Evolutionary conservation across 2,329 filamentous ascomycete genomes (phyloP).

Genomic region (Cladosporium sp.): DNA sequence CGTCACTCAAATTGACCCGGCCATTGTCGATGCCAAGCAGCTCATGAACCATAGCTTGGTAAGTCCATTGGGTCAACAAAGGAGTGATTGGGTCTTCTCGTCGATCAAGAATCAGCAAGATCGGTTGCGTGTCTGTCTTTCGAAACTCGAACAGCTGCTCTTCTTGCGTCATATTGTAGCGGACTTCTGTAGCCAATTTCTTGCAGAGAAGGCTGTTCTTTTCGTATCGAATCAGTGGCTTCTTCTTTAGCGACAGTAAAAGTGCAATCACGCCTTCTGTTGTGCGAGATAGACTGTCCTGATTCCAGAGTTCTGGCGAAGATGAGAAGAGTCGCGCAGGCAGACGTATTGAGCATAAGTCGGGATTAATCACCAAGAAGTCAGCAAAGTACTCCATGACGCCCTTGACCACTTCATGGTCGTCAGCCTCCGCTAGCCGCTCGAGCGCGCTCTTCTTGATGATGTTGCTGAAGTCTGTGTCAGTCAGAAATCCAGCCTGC

Average conservation of each 20-base stretch:
- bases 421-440: conserved; percentile 88
- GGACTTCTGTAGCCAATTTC: conserved; percentile 86
- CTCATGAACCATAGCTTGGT: conserved; percentile 99
- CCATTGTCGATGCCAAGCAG: conserved; percentile 90
- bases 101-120: conserved; percentile 82
- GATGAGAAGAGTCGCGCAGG: conserved; percentile 28
- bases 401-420: conserved; percentile 89
- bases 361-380: conserved; percentile 89
- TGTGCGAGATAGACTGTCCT: conserved; percentile 76
- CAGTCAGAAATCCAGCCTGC: conserved; percentile 25
- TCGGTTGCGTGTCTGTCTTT: conserved; percentile 87
- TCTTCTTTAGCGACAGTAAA: conserved; percentile 88
- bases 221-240: conserved; percentile 86
- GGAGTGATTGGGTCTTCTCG: conserved; percentile 93
- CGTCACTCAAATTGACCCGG: conserved; percentile 78
- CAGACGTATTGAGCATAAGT: conserved; percentile 48
- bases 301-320: conserved; percentile 77
- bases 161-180: conserved; percentile 90
- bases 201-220: conserved; percentile 85
- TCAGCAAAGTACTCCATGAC: conserved; percentile 97
- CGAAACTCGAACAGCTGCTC: conserved; percentile 95
- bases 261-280: conserved; percentile 82
- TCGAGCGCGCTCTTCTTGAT: conserved; percentile 94
- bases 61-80: conserved; percentile 94
- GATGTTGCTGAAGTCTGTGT: conserved; percentile 83